These are phyloP conservation scores for Eucalyptus cloeziana DNA, from an alignment of 345 rosid species.

Conservation along the genomic window DNA sequence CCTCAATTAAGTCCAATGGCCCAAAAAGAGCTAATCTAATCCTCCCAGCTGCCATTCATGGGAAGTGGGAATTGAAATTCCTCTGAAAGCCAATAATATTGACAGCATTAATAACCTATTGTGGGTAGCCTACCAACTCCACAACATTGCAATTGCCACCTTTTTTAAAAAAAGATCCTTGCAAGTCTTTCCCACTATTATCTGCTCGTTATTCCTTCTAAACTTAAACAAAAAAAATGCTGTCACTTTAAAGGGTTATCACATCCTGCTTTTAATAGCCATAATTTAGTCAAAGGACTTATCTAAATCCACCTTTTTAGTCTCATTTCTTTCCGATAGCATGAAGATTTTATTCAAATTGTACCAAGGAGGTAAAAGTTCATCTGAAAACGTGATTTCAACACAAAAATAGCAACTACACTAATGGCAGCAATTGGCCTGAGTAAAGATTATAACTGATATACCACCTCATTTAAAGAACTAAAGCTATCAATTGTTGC, in stretches of 20 bases:
- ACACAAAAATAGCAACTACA: neutral
- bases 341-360: neutral
- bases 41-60: neutral
- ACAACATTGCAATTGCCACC: neutral
- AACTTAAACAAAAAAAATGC: neutral
- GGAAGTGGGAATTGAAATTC: neutral
- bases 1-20: neutral
- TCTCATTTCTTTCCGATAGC: neutral
- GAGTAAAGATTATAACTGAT: neutral
- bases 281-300: neutral
- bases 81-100: neutral
- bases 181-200: neutral
- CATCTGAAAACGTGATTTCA: neutral
- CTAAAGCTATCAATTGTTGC: neutral
- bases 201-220: neutral
- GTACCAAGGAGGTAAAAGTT: neutral
- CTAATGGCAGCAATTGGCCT: neutral
- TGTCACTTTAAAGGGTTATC: neutral
- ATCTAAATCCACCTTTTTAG: neutral
- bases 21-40: neutral
- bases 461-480: neutral
- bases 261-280: neutral
- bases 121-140: neutral
- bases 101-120: neutral
- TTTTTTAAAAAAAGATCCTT: neutral